phyloP scores from a whole-genome alignment of 306 rosid genomes.

The Medicago lupulina region DNA sequence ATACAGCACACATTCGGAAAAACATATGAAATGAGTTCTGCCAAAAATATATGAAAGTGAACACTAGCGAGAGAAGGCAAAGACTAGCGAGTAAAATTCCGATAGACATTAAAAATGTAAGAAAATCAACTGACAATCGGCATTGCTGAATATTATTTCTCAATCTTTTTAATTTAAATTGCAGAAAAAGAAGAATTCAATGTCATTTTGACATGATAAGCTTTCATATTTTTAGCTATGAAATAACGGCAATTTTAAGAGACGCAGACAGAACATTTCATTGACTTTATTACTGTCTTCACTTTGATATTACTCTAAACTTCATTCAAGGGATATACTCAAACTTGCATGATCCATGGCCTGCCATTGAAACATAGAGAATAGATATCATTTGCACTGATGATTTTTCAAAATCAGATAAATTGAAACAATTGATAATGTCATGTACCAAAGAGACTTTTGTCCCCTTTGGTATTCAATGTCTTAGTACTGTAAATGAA shows the following conservation, averaged over 20 bases:
- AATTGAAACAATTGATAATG: conserved; percentile 1
- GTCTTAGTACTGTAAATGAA: not conserved
- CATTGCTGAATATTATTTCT: not conserved
- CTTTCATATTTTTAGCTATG: not conserved
- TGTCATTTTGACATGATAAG: not conserved
- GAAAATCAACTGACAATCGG: not conserved
- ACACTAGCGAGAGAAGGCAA: too few relatives aligned
- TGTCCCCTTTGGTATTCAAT: not conserved
- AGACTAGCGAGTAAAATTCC: too few relatives aligned
- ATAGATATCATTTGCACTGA: conserved; percentile 1
- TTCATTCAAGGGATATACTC: conserved; percentile 54
- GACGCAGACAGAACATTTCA: not conserved
- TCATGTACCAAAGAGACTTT: conserved; percentile 43
- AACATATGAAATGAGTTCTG: not conserved
- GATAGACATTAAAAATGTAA: not conserved
- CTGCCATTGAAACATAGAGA: conserved; percentile 47
- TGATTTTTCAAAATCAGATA: not conserved
- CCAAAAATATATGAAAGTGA: not conserved
- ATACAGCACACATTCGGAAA: not conserved
- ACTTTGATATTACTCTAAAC: conserved; percentile 18
- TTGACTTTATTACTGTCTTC: not conserved
- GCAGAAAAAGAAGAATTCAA: not conserved
- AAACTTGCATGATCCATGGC: conserved; percentile 67
- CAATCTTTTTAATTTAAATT: not conserved
- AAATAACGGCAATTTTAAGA: not conserved